A percentile compares a stretch with the other conserved stretches of the same genome.
phyloP scores from a whole-genome alignment of 1,284 basidiomycete genomes.

The Ceratobasidium sp. region DNA sequence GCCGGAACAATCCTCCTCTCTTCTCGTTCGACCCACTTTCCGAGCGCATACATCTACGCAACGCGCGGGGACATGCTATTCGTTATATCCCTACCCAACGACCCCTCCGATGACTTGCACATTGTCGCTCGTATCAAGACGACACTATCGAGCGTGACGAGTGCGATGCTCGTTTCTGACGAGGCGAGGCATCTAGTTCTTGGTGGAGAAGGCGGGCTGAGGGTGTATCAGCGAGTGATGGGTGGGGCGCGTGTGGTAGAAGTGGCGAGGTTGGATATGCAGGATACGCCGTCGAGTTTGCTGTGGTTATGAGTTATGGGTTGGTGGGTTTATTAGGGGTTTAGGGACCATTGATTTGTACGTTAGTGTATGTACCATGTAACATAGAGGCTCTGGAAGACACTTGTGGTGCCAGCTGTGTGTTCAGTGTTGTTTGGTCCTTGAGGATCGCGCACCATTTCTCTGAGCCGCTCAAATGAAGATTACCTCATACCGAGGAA shows the following conservation, averaged over 20 bases:
- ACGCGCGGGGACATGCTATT: neutral
- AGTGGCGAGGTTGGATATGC: constrained; percentile 3
- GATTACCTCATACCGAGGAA: no score
- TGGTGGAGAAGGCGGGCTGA: constrained; percentile 6
- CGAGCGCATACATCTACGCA: constrained; percentile 10
- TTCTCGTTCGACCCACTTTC: constrained; percentile 1
- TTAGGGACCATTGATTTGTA: neutral
- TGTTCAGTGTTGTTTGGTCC: no score
- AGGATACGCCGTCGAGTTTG: neutral
- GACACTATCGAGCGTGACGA: neutral
- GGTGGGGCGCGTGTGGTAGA: constrained; percentile 14
- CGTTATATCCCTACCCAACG: constrained; percentile 11
- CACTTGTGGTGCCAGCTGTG: no score
- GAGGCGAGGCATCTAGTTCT: constrained; percentile 8
- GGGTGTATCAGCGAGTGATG: neutral
- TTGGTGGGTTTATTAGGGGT: neutral
- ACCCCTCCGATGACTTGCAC: neutral
- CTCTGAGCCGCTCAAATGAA: no score
- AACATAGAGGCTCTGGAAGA: no score
- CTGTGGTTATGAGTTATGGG: neutral
- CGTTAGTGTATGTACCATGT: no score
- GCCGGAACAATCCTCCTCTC: constrained; percentile 1
- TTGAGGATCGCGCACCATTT: no score
- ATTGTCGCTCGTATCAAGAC: constrained; percentile 10
- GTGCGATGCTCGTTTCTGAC: neutral